Evolutionary conservation across 2,329 filamentous ascomycete species (phyloP), one percentile per base, ranked within the genome.

Genomic region (Pseudogymnoascus sp.): DNA sequence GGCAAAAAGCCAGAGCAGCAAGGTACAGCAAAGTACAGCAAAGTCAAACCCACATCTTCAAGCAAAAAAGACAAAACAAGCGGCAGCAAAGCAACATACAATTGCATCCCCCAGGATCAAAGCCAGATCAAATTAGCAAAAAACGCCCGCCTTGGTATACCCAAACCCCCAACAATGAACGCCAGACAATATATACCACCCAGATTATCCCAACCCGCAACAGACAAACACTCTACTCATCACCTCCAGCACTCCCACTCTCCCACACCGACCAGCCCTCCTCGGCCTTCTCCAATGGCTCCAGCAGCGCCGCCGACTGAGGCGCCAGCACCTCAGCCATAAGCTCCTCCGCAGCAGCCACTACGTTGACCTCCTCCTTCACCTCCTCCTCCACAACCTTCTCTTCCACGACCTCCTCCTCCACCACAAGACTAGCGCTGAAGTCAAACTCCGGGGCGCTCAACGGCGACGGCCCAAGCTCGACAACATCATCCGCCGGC

Each of bases 181-280:
- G 43, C 43, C 43, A 30, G 25, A 50, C 43, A 50, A 50, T 50
- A 50, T 50, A 50, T 50, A 50, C 43, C 25, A 30, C 43, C 43
- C 43, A 50, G 4, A 47, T 47, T 47, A 50, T 50, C 22, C n/a
- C 43, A 50, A 50, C 43, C 43, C 14, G n/a, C 43, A 18, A 30
- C n/a, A 30, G 25, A 50, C 14, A 28, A n/a, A 28, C 41, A 47
- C 47, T 5, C 14, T 61, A 67, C 38, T 70, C 67, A 39, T 68
- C 85, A 57, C 84, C 86, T 65, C 83, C 82, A 25, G 81, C 79
- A 71, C 84, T 88, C 25, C 78, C 80, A 69, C 85, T 89, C 72
- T 89, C 87, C 86, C 86, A 89, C 14, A 90, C 78, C 67, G 88
- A 84, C 67, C 89, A 84, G 69, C 74, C 79, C 66, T 85, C 81